Evolutionary conservation across 2,329 filamentous ascomycete species (phyloP).

Genomic region (Colletotrichum ledebouriae): DNA sequence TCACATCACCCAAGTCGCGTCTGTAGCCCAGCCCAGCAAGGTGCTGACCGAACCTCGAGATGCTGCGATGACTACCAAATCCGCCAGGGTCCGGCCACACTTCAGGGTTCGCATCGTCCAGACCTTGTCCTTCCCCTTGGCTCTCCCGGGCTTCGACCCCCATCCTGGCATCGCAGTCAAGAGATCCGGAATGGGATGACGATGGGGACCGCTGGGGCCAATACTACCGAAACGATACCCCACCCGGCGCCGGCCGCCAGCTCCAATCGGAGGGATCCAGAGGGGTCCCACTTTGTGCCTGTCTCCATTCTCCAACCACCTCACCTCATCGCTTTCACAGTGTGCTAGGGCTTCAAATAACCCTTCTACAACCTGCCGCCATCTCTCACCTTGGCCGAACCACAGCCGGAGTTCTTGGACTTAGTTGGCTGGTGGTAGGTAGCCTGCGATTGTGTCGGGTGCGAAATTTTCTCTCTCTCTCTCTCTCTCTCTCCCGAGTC

Average conservation of each 20-base stretch:
- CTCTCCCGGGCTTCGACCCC: constrained; percentile 2
- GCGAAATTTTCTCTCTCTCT: constrained; percentile 4
- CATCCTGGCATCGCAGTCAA: constrained; percentile 22
- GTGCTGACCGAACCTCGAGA: constrained; percentile 37
- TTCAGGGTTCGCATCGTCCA: constrained; percentile 23
- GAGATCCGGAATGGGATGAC: constrained; percentile 33
- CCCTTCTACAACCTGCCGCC: constrained; percentile 22
- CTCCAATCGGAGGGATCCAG: constrained; percentile 37
- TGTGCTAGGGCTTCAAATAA: background rate
- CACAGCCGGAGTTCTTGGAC: constrained; percentile 10
- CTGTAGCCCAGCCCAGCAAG: constrained; percentile 30
- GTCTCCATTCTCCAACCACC: constrained; percentile 39
- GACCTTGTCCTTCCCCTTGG: constrained; percentile 7
- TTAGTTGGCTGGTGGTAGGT: constrained; percentile 20
- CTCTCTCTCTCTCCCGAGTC: background rate
- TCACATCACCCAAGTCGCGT: constrained; percentile 31
- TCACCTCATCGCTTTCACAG: background rate
- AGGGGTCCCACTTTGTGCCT: constrained; percentile 8
- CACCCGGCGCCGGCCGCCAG: constrained; percentile 28
- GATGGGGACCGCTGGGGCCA: constrained; percentile 25
- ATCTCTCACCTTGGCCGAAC: constrained; percentile 17
- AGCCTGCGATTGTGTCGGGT: constrained; percentile 1
- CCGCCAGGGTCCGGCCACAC: constrained; percentile 9
- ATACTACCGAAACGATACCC: constrained; percentile 32
- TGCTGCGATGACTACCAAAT: constrained; percentile 34